A percentile compares a stretch with the other conserved stretches of the same genome.
Evolutionary conservation across 2,329 filamentous ascomycete species (phyloP).

Genomic region (Rosellinia necatrix): DNA sequence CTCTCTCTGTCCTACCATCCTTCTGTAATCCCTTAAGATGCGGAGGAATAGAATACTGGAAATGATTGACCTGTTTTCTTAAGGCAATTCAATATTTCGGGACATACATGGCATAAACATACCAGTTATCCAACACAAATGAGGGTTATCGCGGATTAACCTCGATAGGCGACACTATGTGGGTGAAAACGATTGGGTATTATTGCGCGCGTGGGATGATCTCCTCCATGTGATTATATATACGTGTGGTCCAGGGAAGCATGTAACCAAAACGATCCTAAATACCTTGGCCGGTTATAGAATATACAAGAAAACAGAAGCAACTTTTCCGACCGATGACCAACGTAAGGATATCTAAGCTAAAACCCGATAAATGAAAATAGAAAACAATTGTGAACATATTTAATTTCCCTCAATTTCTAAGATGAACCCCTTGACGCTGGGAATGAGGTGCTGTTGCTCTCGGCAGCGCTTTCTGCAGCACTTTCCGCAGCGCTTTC

Average conservation of each 20-base stretch:
- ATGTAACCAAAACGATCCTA: not conserved
- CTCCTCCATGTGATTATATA: not conserved
- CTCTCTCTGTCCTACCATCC: no score
- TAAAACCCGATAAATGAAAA: not conserved
- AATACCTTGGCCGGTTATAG: constrained; percentile 11
- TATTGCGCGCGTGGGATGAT: not conserved
- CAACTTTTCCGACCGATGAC: not conserved
- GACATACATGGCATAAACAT: no score
- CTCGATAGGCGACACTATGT: not conserved
- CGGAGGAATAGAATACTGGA: no score
- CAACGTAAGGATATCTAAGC: constrained; percentile 10
- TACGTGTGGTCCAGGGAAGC: not conserved
- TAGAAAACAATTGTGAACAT: not conserved
- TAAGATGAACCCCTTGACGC: constrained; percentile 20
- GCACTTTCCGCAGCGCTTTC: constrained; percentile 16
- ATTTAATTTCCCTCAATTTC: not conserved
- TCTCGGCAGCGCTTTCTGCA: constrained; percentile 8
- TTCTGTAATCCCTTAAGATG: no score
- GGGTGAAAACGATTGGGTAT: constrained; percentile 7
- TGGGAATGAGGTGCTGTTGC: constrained; percentile 11
- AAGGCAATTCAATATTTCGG: no score
- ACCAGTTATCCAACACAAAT: no score
- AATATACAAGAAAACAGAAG: constrained; percentile 11
- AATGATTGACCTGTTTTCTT: no score
- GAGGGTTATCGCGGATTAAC: no score